phyloP scores from a whole-genome alignment of 2,329 filamentous ascomycete species.

The Fusarium torreyae region DNA sequence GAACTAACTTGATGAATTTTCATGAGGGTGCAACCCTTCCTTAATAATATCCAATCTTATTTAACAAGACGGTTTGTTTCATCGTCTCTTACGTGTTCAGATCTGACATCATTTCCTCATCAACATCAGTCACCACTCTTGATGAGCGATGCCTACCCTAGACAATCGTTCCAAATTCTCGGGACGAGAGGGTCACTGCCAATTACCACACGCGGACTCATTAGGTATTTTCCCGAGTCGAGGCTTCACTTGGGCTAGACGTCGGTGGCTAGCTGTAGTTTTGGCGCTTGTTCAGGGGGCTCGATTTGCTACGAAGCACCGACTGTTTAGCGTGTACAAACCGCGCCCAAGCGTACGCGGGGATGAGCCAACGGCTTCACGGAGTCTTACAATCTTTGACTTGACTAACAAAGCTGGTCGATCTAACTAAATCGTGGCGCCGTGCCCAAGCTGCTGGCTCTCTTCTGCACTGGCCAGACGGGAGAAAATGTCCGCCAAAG shows the following conservation, averaged over 20 bases:
- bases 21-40: no score
- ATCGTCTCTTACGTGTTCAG: not conserved
- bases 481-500: not conserved
- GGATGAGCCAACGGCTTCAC: conserved; percentile 21
- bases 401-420: not conserved
- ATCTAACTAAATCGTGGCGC: conserved; percentile 18
- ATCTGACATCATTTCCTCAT: not conserved
- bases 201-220: not conserved
- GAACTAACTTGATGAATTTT: no score
- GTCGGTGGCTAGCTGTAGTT: conserved; percentile 5
- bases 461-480: not conserved
- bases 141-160: not conserved
- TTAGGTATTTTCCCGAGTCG: conserved; percentile 9
- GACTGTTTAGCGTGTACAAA: not conserved
- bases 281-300: not conserved
- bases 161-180: not conserved
- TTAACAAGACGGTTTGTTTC: no score
- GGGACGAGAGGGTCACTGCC: not conserved
- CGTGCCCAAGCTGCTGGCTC: conserved; percentile 4
- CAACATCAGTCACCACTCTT: no score
- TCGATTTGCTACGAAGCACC: not conserved
- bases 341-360: conserved; percentile 1
- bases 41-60: no score
- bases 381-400: not conserved
- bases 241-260: conserved; percentile 4